Evolutionary conservation across 169 alveolate species (phyloP).

Genomic region (Besnoitia besnoiti): DNA sequence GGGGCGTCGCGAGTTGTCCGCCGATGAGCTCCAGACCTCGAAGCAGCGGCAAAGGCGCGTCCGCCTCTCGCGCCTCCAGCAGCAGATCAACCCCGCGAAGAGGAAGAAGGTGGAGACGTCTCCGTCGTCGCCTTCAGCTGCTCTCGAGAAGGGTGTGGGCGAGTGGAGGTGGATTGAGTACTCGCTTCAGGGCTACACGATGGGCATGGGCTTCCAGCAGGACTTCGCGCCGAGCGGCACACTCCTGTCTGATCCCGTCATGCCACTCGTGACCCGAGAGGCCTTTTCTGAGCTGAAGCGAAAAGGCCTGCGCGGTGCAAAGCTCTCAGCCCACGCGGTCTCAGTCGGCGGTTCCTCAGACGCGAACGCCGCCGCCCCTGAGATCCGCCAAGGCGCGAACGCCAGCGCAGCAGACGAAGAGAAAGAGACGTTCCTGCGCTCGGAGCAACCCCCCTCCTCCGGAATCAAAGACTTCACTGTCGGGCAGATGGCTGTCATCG

Average conservation of each 20-base stretch:
- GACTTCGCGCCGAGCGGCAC: conserved; percentile 23
- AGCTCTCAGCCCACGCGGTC: neutral
- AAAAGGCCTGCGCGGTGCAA: neutral
- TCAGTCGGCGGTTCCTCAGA: neutral
- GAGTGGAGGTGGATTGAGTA: conserved; percentile 27
- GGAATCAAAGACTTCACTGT: neutral
- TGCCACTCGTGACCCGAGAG: neutral
- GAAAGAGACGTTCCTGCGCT: conserved; percentile 1
- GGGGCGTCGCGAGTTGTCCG: conserved; percentile 28
- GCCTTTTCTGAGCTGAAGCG: neutral
- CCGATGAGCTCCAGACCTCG: conserved; percentile 54
- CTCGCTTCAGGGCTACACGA: neutral
- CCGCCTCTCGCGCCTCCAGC: conserved; percentile 37
- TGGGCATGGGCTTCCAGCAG: neutral
- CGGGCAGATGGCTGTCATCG: conserved; percentile 35
- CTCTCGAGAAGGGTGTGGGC: neutral
- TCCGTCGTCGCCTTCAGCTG: neutral
- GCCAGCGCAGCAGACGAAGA: neutral
- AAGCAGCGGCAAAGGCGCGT: conserved; percentile 20
- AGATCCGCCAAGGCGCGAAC: neutral
- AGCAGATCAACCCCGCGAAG: conserved; percentile 24
- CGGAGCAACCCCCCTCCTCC: neutral
- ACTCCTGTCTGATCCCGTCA: neutral
- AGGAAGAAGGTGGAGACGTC: neutral
- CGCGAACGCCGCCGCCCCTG: too few relatives aligned